Evolutionary conservation across 768 basidiomycete genomes (phyloP).

Genomic region (Polyporus arcularius): DNA sequence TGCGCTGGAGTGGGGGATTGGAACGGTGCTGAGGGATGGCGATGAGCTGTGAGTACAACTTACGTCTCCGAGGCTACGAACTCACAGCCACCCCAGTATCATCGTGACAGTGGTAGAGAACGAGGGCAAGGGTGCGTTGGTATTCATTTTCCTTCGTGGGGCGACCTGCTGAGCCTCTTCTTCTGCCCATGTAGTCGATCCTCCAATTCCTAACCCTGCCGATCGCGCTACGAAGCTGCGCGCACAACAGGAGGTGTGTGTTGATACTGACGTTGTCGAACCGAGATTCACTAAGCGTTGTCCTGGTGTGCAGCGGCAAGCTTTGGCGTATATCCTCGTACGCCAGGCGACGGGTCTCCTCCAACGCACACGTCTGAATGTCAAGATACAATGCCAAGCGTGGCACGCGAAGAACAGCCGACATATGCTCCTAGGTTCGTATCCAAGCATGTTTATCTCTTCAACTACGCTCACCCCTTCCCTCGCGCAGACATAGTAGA

Average conservation of each 20-base stretch:
- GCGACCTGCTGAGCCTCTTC: conserved; percentile 5
- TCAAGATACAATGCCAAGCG: conserved; percentile 88
- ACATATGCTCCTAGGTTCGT: conserved; percentile 79
- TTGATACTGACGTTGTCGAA: neutral
- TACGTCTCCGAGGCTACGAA: neutral
- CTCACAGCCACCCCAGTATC: conserved; percentile 43
- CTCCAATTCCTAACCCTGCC: conserved; percentile 63
- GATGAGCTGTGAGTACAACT: conserved; percentile 68
- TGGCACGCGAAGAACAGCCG: conserved; percentile 96
- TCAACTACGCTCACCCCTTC: neutral
- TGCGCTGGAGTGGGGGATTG: conserved; percentile 98
- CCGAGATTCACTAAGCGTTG: conserved; percentile 6
- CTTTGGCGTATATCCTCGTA: conserved; percentile 81
- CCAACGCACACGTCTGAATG: conserved; percentile 87
- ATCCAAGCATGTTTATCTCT: neutral
- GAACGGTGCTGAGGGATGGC: conserved; percentile 91
- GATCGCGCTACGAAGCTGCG: conserved; percentile 81
- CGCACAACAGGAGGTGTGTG: conserved; percentile 85
- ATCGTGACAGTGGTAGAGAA: conserved; percentile 92
- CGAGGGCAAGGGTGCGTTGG: conserved; percentile 74
- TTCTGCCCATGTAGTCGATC: conserved; percentile 51
- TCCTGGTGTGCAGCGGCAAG: conserved; percentile 66
- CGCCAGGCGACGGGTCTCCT: conserved; percentile 88
- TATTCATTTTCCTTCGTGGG: neutral
- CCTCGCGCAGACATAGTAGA: conserved; percentile 72